Evolutionary conservation across 1,139 yeast genomes (phyloP), one percentile per base, ranked within the genome.

Genomic region (Barnettozyma hawaiiensis): DNA sequence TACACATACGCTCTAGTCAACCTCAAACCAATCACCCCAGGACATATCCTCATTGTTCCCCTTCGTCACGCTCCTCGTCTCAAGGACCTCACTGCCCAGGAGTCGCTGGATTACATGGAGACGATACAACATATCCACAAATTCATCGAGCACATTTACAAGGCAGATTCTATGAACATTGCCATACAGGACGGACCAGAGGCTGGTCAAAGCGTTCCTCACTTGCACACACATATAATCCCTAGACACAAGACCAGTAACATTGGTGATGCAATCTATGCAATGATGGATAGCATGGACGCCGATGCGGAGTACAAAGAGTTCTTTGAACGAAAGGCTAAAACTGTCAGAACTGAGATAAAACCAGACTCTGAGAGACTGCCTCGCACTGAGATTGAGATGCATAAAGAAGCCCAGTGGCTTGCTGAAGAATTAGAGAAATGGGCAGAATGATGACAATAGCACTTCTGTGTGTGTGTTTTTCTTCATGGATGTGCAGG

Each of bases 151-250:
- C 59, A 70, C 46, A 66, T 71, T 14, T 89, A 82, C 60, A 71
- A 78, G 36, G 95, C 96, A 1, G 95, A 89, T 53, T 69, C 95
- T 1, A 62, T 87, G 47, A 92, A 92, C 58, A 74, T 92, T 24
- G 89, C 97, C 14, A 86, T 92, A 45, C 98, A 92, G 60, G 98
- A 92, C 60, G 98, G 98, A 0, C 86, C 92, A 0, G 87, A 86
- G 43, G 92, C 97, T 2, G 98, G 98, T 4, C 98, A 92, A 60
- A 78, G 92, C 15, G 81, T 92, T 1, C 95, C 96, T 3, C 98
- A 92, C 62, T 71, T 92, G 22, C 98, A 92, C 61, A 83, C 96
- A 27, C 98, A 92, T 61, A 65, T 92, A 15, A 87, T 92, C 27
- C 98, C 98, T 4, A 69, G 98, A 34, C 78, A 73, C 57, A 68